Evolutionary conservation across 2,329 filamentous ascomycete genomes (phyloP), one percentile per base, ranked within the genome.

Genomic region (Curvularia verruculosa): DNA sequence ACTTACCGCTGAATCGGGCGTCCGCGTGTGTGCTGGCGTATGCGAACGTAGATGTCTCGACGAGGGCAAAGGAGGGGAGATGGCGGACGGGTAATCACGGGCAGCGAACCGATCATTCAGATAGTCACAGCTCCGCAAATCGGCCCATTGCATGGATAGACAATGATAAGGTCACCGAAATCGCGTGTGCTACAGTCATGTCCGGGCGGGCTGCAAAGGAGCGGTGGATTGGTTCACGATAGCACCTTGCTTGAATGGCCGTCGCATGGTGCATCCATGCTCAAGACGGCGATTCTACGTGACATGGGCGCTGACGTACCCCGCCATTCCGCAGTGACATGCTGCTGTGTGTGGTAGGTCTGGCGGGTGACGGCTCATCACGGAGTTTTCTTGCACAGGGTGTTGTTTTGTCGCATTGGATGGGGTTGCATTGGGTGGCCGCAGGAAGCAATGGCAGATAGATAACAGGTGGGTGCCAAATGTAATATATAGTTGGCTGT

Each of bases 101-200:
- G 24, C 48, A 49, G 39, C 26, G 13, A 31, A 36, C 12, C 36
- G 31, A 39, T 58, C 55, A 58, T 54, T 44, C 53, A 49, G 47
- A 49, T 37, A 52, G 31, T 44, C 54, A 28, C 58, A 58, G 52
- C 55, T 63, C 60, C 70, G 69, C 71, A 71, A 65, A 60, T 75
- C 72, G 72, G 72, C 68, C 63, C 46, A 49, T 55, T 39, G 57
- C 56, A 60, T 57, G 62, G 70, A 70, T 67, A 68, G 56, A 59
- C 60, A 57, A 64, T 63, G 71, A 75, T 74, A 75, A 75, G 69
- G 63, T 37, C 37, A 52, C 37, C 18, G 10, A 39, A n/a, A 39
- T 54, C 45, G 41, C 47, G 46, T 54, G 52, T 54, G 54, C 54
- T 23, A 48, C 48, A 50, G 59, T 59, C 57, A 59, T 58, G n/a